phyloP scores from a whole-genome alignment of 1,284 basidiomycete species.

The Apiotrichum brassicae region DNA sequence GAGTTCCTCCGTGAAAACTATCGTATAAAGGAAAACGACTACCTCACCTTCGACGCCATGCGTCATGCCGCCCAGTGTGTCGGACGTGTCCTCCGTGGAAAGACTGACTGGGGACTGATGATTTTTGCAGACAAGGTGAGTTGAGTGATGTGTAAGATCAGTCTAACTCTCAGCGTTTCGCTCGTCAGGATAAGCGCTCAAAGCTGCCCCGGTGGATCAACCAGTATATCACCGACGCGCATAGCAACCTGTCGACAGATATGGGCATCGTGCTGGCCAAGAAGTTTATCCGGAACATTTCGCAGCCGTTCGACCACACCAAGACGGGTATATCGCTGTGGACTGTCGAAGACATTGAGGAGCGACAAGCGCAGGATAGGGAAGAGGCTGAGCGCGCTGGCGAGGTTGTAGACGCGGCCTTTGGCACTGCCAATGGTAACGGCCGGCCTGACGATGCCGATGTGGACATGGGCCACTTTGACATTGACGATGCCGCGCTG shows the following conservation, averaged over 20 bases:
- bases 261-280: conserved; percentile 96
- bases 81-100: conserved; percentile 91
- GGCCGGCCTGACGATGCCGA: conserved; percentile 15
- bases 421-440: conserved; percentile 11
- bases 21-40: conserved; percentile 96
- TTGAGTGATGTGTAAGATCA: background rate
- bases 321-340: conserved; percentile 91
- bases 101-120: conserved; percentile 99
- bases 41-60: conserved; percentile 99
- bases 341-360: conserved; percentile 55
- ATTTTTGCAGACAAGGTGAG: conserved; percentile 95
- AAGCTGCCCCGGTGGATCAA: conserved; percentile 99
- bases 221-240: conserved; percentile 96
- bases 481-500: conserved; percentile 37
- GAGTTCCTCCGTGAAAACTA: conserved; percentile 99
- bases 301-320: conserved; percentile 91
- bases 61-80: conserved; percentile 98
- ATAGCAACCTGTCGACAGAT: conserved; percentile 95
- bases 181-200: conserved; percentile 89
- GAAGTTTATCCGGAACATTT: conserved; percentile 94
- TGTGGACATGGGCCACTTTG: conserved; percentile 22
- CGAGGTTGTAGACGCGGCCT: conserved; percentile 20
- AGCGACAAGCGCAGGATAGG: conserved; percentile 34
- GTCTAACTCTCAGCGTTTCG: conserved; percentile 69
- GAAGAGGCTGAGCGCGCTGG: conserved; percentile 33